Evolutionary conservation across 2,329 filamentous ascomycete genomes (phyloP).

Genomic region (Periconia digitata): DNA sequence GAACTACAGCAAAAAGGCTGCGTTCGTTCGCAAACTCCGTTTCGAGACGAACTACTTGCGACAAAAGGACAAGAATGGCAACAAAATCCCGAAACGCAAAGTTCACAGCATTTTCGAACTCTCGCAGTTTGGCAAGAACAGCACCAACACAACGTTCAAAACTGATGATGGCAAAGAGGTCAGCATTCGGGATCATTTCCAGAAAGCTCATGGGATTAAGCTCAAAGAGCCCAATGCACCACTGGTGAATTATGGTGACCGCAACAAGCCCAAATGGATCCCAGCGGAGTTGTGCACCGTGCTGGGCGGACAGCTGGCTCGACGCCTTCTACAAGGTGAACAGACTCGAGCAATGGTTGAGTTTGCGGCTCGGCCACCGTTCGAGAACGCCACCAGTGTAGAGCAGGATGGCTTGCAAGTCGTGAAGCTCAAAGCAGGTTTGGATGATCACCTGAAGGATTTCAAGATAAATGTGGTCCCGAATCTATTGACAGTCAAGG

Average conservation of each 20-base stretch:
- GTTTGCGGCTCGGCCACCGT: constrained; percentile 34
- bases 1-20: background rate
- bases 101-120: constrained; percentile 44
- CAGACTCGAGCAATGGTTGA: constrained; percentile 36
- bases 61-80: constrained; percentile 35
- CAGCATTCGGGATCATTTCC: constrained; percentile 25
- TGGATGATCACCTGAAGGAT: constrained; percentile 29
- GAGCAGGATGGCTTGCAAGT: constrained; percentile 27
- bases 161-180: constrained; percentile 13
- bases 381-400: constrained; percentile 34
- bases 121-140: constrained; percentile 38
- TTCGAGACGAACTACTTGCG: constrained; percentile 46
- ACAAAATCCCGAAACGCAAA: constrained; percentile 26
- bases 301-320: constrained; percentile 33
- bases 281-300: constrained; percentile 36
- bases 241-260: constrained; percentile 29
- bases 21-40: constrained; percentile 43
- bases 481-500: constrained; percentile 70
- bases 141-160: constrained; percentile 24
- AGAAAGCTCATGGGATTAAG: constrained; percentile 20
- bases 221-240: constrained; percentile 25
- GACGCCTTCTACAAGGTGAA: constrained; percentile 23
- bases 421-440: constrained; percentile 24
- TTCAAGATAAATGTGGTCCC: constrained; percentile 67
- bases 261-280: constrained; percentile 30